Evolutionary conservation across 768 basidiomycete genomes (phyloP).

Genomic region (Leccinum ochraceum): DNA sequence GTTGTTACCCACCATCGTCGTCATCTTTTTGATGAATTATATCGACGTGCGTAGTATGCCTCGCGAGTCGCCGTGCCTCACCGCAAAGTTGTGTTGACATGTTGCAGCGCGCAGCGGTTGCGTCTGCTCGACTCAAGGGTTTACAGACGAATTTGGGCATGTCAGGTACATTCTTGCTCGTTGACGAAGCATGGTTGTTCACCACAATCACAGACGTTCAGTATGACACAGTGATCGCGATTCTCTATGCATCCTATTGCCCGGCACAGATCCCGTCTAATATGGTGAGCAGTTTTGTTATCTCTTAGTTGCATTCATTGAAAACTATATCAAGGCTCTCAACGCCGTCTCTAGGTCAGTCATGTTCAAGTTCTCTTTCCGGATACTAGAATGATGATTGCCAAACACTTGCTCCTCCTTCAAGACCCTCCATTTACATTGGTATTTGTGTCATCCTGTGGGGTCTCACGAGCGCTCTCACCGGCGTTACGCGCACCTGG

Average conservation of each 20-base stretch:
- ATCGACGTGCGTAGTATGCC: constrained; percentile 50
- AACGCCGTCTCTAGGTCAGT: constrained; percentile 54
- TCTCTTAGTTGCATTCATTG: neutral
- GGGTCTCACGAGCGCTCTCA: neutral
- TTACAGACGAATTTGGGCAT: constrained; percentile 50
- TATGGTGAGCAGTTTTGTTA: neutral
- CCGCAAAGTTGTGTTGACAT: neutral
- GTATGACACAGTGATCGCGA: constrained; percentile 53
- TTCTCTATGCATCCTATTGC: constrained; percentile 60
- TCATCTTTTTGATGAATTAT: constrained; percentile 69
- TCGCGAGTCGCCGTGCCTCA: neutral
- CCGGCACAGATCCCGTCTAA: constrained; percentile 49
- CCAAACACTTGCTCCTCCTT: neutral
- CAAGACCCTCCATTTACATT: constrained; percentile 46
- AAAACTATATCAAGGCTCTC: constrained; percentile 42
- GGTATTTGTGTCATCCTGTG: neutral
- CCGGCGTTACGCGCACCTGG: neutral
- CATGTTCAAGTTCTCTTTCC: neutral
- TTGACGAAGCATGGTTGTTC: neutral
- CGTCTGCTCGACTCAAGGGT: constrained; percentile 50
- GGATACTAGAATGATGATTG: neutral
- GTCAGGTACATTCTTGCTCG: constrained; percentile 34
- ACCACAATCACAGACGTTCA: constrained; percentile 45
- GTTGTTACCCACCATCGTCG: constrained; percentile 56
- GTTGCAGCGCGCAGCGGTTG: constrained; percentile 47